These are phyloP conservation scores for Penicillium sp. DNA, from an alignment of 2,329 filamentous ascomycete genomes.

Conservation along the genomic window DNA sequence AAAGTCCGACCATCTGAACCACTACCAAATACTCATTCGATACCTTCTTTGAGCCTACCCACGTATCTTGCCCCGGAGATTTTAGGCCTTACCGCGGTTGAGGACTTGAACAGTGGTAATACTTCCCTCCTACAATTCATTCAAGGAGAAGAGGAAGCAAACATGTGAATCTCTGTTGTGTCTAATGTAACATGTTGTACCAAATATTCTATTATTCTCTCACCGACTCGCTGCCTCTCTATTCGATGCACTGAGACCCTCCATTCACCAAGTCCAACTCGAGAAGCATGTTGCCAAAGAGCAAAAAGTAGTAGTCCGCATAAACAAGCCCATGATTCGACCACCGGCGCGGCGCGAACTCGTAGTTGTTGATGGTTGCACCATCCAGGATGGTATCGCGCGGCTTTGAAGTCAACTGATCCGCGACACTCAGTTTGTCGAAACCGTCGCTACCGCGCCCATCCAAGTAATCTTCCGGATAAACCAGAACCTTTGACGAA, in stretches of 20 bases:
- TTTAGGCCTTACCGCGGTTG: not conserved
- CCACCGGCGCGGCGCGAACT: slow-evolving; percentile 43
- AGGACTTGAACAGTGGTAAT: not conserved
- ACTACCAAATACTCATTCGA: not conserved
- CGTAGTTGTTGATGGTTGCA: slow-evolving; percentile 46
- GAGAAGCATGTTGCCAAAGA: slow-evolving; percentile 47
- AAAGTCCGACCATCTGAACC: not conserved
- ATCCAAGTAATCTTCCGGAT: slow-evolving; percentile 1
- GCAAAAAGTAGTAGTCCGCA: slow-evolving; percentile 46
- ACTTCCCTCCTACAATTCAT: not conserved
- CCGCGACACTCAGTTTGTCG: not conserved
- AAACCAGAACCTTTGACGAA: not conserved
- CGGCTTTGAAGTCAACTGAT: slow-evolving; percentile 6
- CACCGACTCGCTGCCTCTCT: not conserved
- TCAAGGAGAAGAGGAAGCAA: not conserved
- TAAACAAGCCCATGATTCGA: slow-evolving; percentile 47
- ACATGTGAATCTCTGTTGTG: not conserved
- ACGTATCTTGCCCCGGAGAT: too few relatives aligned
- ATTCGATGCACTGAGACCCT: not conserved
- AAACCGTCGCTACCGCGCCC: slow-evolving; percentile 3
- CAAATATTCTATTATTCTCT: not conserved
- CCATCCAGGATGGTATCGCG: slow-evolving; percentile 50
- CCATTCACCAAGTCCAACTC: slow-evolving; percentile 23
- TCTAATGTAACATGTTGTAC: not conserved
- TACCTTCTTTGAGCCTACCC: not conserved